Base-by-base conservation (phyloP, 768 basidiomycete species). In the Auricularia sp. region DNA sequence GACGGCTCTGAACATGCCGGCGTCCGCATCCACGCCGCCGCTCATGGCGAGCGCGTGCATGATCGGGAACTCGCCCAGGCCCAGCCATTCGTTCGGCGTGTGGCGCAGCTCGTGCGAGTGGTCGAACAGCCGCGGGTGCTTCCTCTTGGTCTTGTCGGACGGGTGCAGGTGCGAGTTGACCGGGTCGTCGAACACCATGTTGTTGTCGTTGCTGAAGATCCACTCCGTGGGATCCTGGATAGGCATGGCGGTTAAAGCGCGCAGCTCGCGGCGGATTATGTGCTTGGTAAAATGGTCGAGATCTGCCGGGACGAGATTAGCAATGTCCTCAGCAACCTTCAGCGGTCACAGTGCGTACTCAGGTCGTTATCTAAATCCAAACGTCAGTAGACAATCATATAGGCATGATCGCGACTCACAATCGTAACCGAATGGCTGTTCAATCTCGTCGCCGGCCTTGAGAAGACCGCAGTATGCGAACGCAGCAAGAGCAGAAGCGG, bases 1-100 rank as follows among this genome's bases (percentile, higher is more conserved):
- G 44, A 11, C 54, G 14, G 54, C 11, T 21, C 13, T 34, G 56
- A 59, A 35, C 56, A 59, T 59, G 34, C 56, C 56, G 33, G 56
- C 24, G 56, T 59, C 56, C 6, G 56, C 56, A 29, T 59, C 56
- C 24, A 59, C 56, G 29, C 56, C 56, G 56, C 56, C 56, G 56
- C 29, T 59, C 56, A 59, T 47, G 34, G 61, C 44, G 34, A 65
- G 51, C 16, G 61, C 56, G 34, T 64, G 42, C 29, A 61, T 78
- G 73, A 88, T 84, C 29, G 73, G 72, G 7, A 68, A 67, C 63
- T 73, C 71, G 3, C 87, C 87, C 37, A 80, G 76, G 24, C 70
- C 67, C 62, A 88, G 76, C 87, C 86, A 88, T 64, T 84, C 82
- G n/a, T 76, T 73, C 34, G 87, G 87, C 3, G 79, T 67, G 11